Evolutionary conservation across 352 stramenopile species (phyloP), one percentile per base, ranked within the genome.

Genomic region (Halophytophthora polymorphica): DNA sequence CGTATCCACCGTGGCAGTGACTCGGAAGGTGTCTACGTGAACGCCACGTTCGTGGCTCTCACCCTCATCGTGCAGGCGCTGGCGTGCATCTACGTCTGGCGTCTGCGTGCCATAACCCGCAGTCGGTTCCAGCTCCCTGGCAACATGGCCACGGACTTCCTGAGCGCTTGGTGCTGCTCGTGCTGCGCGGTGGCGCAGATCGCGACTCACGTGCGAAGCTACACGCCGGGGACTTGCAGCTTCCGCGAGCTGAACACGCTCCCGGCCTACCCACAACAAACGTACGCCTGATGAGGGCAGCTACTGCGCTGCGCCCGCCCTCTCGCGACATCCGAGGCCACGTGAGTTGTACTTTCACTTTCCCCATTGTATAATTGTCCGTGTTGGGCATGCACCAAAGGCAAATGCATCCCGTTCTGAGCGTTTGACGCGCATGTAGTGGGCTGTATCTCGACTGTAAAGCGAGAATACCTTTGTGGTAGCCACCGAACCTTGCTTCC

Each of bases 21-120:
- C 13, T 12, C 39, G 2, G 23, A 54, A 18, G 29, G 63, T 53
- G 40, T 48, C 1, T 17, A 36, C n/a, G 18, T 42, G 25, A 59
- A 70, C 39, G 50, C n/a, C 33, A 56, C 57, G 3, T 70, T 66
- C 39, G 56, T 54, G 33, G 13, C 55, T 41, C 46, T 65, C 34
- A 66, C 56, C 13, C 12, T 70, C 5, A 13, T 62, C 10, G 37
- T 70, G 43, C 56, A 66, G 36, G 40, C 61, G 41, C 35, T 71
- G 38, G 18, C 68, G 25, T 67, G 63, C 37, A 40, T 56, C 38
- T 70, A 58, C 60, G 59, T 74, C 22, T 83, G 56, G 58, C 55
- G 66, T 22, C 60, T 86, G 10, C 75, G 75, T n/a, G n/a, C 18
- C 29, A 72, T 69, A 35, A 61, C 69, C 3, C 76, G 76, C 39